phyloP scores from a whole-genome alignment of 305 asterid genomes.

The Solanum aculeatissimum region DNA sequence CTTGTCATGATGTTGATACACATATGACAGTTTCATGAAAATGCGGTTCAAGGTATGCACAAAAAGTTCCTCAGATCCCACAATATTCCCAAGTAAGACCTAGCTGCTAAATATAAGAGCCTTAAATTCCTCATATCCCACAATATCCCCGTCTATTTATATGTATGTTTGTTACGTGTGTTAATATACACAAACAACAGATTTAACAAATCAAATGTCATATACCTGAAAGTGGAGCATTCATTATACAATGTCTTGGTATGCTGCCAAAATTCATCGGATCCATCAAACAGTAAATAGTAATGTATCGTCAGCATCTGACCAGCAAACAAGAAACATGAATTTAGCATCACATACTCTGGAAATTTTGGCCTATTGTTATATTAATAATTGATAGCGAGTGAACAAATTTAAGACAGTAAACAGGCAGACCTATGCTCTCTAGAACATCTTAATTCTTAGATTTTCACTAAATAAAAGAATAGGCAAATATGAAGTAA shows the following conservation, averaged over 20 bases:
- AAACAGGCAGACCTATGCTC: not conserved
- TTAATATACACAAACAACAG: not conserved
- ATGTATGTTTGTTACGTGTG: not conserved
- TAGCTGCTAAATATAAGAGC: not conserved
- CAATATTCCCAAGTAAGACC: not conserved
- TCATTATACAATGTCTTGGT: slow-evolving; percentile 53
- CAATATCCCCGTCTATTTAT: not conserved
- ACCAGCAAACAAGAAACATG: slow-evolving; percentile 1
- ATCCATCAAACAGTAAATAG: slow-evolving; percentile 81
- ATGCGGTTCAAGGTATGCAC: not conserved
- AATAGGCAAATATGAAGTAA: not conserved
- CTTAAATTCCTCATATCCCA: not conserved
- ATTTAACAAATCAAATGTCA: not conserved
- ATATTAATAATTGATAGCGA: not conserved
- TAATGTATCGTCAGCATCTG: slow-evolving; percentile 98
- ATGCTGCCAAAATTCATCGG: slow-evolving; percentile 90
- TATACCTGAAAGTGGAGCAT: slow-evolving; percentile 64
- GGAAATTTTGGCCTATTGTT: not conserved
- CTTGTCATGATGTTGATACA: not conserved
- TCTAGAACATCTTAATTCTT: not conserved
- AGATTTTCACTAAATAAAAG: not conserved
- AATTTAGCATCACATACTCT: not conserved
- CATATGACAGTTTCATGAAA: not conserved
- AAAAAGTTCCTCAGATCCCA: not conserved
- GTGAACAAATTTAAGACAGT: not conserved